These are phyloP conservation scores for Malus hybrid DNA, from an alignment of 331 rosid genomes.

Conservation along the genomic window DNA sequence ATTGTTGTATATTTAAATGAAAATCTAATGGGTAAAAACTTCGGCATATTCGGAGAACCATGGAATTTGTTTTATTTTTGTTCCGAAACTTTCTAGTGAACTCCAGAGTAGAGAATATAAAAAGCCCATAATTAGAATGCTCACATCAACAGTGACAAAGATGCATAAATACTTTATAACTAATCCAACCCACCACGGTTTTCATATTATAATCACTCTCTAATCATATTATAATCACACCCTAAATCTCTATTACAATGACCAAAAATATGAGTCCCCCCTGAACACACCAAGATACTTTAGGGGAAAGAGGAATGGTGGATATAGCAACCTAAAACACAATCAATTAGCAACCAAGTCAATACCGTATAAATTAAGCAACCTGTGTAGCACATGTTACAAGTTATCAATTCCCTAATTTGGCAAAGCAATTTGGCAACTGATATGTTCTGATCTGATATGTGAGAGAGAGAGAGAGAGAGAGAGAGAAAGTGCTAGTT, in stretches of 20 bases:
- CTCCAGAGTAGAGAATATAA: neutral
- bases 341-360: no score
- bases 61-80: neutral
- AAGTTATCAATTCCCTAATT: no score
- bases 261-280: neutral
- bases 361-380: no score
- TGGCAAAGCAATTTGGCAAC: neutral
- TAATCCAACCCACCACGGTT: neutral
- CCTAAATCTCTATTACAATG: neutral
- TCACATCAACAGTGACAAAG: neutral
- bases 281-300: neutral
- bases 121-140: neutral
- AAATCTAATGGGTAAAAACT: no score
- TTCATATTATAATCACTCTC: neutral
- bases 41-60: fast-evolving
- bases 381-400: no score
- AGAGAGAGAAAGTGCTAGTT: neutral
- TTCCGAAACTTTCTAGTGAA: no score
- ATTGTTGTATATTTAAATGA: neutral
- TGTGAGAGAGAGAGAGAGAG: neutral
- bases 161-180: neutral
- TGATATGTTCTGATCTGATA: neutral
- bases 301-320: neutral
- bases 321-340: neutral
- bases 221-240: neutral